Conservation (phyloP, 2,329 filamentous ascomycete species). For the Trichoderma hamatum region DNA sequence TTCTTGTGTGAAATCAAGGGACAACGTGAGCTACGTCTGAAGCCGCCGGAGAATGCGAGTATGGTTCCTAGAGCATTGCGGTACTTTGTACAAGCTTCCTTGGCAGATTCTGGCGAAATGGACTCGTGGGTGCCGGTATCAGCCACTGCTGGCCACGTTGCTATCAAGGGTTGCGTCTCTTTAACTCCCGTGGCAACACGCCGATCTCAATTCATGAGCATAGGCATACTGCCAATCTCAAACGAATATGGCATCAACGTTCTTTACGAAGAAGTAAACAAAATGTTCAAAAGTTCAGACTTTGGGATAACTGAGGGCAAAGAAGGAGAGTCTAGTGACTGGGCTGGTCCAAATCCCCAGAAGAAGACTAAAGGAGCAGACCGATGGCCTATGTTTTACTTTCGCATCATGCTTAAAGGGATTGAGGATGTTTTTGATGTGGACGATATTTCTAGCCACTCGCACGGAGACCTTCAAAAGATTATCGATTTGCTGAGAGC, state of each 20-base stretch:
- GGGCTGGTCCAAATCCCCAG: background rate
- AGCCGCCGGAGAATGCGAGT: constrained; percentile 33
- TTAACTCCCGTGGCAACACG: constrained; percentile 70
- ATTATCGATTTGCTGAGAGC: constrained; percentile 65
- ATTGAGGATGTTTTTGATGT: constrained; percentile 41
- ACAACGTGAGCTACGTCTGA: constrained; percentile 45
- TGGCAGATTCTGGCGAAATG: constrained; percentile 57
- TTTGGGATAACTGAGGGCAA: constrained; percentile 68
- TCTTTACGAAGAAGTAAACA: constrained; percentile 79
- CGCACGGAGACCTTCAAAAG: constrained; percentile 52
- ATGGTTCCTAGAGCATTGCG: constrained; percentile 41
- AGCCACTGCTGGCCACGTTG: constrained; percentile 64
- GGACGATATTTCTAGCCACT: constrained; percentile 48
- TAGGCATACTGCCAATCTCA: constrained; percentile 70
- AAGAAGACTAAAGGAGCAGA: constrained; percentile 70
- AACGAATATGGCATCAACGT: constrained; percentile 61
- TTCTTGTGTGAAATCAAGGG: constrained; percentile 56
- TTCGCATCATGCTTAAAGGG: constrained; percentile 60
- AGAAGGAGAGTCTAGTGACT: constrained; percentile 35
- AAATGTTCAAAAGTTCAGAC: constrained; percentile 71
- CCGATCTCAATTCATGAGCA: constrained; percentile 76
- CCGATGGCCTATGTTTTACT: constrained; percentile 84
- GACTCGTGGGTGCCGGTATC: constrained; percentile 70
- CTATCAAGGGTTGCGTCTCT: constrained; percentile 72
- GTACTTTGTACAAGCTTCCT: constrained; percentile 67